A percentile compares a stretch with the other conserved stretches of the same genome.
Conservation (phyloP, 176 grass and related monocot genomes). For the Lolium perenne region DNA sequence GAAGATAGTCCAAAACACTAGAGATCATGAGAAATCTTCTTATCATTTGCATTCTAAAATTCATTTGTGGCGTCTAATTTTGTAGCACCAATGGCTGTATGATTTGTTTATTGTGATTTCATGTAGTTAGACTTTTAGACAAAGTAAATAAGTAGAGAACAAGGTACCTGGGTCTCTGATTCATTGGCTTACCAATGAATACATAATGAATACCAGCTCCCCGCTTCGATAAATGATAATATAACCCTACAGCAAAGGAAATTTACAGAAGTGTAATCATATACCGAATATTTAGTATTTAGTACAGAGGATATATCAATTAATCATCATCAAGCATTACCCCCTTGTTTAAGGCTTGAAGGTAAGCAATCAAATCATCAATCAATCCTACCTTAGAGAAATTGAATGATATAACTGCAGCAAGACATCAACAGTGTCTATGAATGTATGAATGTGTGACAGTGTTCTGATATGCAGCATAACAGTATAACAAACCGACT, state of each 20-base stretch:
- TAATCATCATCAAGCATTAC: neutral
- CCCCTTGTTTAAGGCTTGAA: conserved; percentile 9
- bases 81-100: neutral
- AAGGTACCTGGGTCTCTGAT: conserved; percentile 90
- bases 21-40: neutral
- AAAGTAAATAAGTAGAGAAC: conserved; percentile 28
- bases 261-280: conserved; percentile 41
- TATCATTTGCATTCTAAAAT: conserved; percentile 12
- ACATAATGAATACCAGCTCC: conserved; percentile 95
- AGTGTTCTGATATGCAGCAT: conserved; percentile 28
- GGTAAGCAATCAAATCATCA: conserved; percentile 1
- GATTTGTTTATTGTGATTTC: conserved; percentile 4
- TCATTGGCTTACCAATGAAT: conserved; percentile 95
- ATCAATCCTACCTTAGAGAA: neutral
- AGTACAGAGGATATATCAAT: neutral
- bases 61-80: conserved; percentile 5
- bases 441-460: neutral
- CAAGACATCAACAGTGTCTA: neutral
- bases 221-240: conserved; percentile 97
- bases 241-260: conserved; percentile 71
- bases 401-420: neutral
- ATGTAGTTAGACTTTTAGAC: neutral
- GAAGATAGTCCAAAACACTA: conserved; percentile 15
- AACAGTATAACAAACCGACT: conserved; percentile 24
- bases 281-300: conserved; percentile 28